These are phyloP conservation scores for Aspergillus bertholletiae DNA, from an alignment of 495 filamentous ascomycete genomes.

Conservation along the genomic window DNA sequence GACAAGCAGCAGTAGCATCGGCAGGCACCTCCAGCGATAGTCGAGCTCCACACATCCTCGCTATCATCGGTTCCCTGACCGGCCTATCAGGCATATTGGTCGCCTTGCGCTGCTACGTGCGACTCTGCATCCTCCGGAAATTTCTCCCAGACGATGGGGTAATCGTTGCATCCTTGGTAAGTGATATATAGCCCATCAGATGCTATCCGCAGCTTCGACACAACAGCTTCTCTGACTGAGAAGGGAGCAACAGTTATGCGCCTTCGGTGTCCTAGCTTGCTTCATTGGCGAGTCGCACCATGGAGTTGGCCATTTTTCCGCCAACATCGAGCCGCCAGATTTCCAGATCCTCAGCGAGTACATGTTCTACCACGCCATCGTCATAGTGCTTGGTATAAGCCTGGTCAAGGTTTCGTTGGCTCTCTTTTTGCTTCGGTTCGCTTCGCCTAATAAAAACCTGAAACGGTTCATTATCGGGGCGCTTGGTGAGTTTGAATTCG, in stretches of 20 bases:
- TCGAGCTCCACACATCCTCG: conserved; percentile 17
- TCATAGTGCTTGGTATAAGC: conserved; percentile 16
- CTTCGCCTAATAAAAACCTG: background rate
- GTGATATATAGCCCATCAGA: background rate
- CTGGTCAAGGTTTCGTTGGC: conserved; percentile 9
- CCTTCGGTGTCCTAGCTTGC: conserved; percentile 15
- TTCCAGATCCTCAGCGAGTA: conserved; percentile 2
- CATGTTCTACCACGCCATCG: conserved; percentile 16
- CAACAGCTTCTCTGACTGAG: background rate
- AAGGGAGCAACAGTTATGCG: conserved; percentile 8
- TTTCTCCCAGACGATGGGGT: conserved; percentile 17
- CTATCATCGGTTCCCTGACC: conserved; percentile 16
- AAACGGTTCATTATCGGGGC: conserved; percentile 5
- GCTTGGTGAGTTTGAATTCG: background rate
- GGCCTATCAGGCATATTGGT: conserved; percentile 12
- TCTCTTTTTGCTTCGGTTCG: conserved; percentile 9
- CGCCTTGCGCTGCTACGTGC: conserved; percentile 17
- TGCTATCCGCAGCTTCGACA: background rate
- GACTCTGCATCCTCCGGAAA: conserved; percentile 10
- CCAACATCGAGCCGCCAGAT: conserved; percentile 6
- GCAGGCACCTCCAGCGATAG: background rate
- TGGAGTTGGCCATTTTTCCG: conserved; percentile 10
- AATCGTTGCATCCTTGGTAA: conserved; percentile 12
- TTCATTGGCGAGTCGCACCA: conserved; percentile 17
- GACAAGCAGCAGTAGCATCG: background rate